Evolutionary conservation across 2,329 filamentous ascomycete genomes (phyloP).

Genomic region (Cordyceps militaris): DNA sequence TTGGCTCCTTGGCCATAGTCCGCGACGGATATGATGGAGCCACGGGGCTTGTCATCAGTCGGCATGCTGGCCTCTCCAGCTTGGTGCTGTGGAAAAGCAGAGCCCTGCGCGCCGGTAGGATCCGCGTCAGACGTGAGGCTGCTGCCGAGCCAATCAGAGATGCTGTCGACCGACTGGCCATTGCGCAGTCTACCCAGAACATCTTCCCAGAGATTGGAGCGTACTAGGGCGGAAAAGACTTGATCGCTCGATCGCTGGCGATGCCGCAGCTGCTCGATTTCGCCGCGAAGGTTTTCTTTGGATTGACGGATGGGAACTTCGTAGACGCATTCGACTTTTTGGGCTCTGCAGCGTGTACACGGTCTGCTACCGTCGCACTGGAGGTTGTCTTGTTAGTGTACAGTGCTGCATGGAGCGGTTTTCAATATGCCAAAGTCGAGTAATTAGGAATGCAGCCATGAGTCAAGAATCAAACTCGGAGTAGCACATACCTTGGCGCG

Average conservation of each 20-base stretch:
- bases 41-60: constrained; percentile 18
- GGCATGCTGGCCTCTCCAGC: constrained; percentile 15
- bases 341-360: constrained; percentile 47
- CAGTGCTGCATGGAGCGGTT: background rate
- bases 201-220: constrained; percentile 46
- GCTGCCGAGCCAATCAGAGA: constrained; percentile 47
- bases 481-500: constrained; percentile 45
- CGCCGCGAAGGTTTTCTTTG: constrained; percentile 53
- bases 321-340: constrained; percentile 53
- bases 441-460: background rate
- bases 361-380: constrained; percentile 54
- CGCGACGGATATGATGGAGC: constrained; percentile 15
- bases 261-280: constrained; percentile 50
- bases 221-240: constrained; percentile 47
- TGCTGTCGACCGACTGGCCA: constrained; percentile 47
- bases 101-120: constrained; percentile 24
- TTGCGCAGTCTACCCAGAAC: constrained; percentile 45
- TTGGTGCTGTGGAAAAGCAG: constrained; percentile 20
- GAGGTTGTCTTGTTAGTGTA: background rate
- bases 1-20: constrained; percentile 22
- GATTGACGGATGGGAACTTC: constrained; percentile 57
- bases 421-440: background rate
- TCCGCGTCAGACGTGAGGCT: constrained; percentile 10
- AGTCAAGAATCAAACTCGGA: background rate
- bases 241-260: constrained; percentile 49